phyloP scores from a whole-genome alignment of 1,284 basidiomycete genomes.

The Cutaneotrichosporon sp. region DNA sequence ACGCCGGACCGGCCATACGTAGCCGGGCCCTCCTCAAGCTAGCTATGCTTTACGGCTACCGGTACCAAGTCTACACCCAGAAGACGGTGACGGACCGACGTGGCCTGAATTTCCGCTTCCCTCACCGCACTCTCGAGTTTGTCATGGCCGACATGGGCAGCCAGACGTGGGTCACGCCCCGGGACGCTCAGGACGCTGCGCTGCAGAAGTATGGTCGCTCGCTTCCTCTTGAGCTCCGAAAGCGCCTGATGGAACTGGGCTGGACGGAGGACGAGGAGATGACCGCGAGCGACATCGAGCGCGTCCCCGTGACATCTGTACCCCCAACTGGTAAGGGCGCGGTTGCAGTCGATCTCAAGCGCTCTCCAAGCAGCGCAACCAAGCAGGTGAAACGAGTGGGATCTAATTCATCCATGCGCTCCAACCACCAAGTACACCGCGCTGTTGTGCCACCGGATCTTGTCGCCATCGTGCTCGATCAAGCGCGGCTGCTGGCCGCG shows the following conservation, averaged over 20 bases:
- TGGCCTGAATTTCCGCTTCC: constrained; percentile 37
- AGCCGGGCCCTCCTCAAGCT: constrained; percentile 26
- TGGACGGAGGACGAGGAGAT: constrained; percentile 39
- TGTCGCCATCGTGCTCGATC: constrained; percentile 24
- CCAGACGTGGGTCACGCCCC: constrained; percentile 30
- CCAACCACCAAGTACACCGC: not conserved
- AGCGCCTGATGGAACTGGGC: constrained; percentile 41
- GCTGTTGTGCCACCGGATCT: constrained; percentile 33
- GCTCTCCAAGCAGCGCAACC: not conserved
- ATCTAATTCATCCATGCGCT: constrained; percentile 4
- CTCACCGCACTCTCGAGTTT: constrained; percentile 30
- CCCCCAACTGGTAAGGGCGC: not conserved
- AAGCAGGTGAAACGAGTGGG: not conserved
- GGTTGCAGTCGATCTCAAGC: not conserved
- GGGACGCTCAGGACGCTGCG: constrained; percentile 37
- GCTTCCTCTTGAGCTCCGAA: constrained; percentile 38
- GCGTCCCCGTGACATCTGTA: constrained; percentile 32
- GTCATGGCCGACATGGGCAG: constrained; percentile 42
- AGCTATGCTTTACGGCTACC: constrained; percentile 32
- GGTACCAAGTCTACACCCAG: constrained; percentile 35
- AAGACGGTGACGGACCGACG: constrained; percentile 29
- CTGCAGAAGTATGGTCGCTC: constrained; percentile 36
- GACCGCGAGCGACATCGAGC: constrained; percentile 27
- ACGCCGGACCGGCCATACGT: constrained; percentile 13
- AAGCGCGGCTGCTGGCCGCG: constrained; percentile 49